A percentile compares a stretch with the other conserved stretches of the same genome.
phyloP scores from a whole-genome alignment of 306 rosid genomes.

The Echinosophora koreensis region DNA sequence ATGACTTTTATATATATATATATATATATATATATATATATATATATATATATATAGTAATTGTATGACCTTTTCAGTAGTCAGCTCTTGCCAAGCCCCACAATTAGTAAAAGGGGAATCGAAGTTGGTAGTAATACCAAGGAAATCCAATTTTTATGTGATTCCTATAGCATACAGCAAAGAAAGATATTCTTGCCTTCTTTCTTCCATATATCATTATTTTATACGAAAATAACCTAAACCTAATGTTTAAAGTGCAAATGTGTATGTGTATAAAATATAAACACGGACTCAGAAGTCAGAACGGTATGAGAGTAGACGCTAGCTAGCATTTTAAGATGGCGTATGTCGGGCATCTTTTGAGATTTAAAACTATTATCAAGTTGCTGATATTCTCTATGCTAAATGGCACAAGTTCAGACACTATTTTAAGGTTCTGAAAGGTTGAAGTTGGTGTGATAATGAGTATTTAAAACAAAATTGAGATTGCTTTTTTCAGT shows the following conservation, averaged over 20 bases:
- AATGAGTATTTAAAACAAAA: conserved; percentile 27
- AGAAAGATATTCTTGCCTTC: conserved; percentile 4
- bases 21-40: no score
- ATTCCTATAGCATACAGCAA: conserved; percentile 11
- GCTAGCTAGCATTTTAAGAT: conserved; percentile 11
- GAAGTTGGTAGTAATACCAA: not conserved
- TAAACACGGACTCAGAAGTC: no score
- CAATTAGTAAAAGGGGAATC: conserved; percentile 38
- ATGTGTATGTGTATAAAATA: not conserved
- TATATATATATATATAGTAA: no score
- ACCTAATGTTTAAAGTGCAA: not conserved
- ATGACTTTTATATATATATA: no score
- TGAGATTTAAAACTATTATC: conserved; percentile 35
- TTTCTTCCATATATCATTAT: not conserved
- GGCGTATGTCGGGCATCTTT: conserved; percentile 52
- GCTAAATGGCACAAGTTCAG: conserved; percentile 38
- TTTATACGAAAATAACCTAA: conserved; percentile 12
- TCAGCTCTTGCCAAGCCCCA: conserved; percentile 48
- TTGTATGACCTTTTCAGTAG: conserved; percentile 1
- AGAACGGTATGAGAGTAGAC: conserved; percentile 18
- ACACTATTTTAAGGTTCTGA: conserved; percentile 29
- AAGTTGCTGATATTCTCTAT: conserved; percentile 55
- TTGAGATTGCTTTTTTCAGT: conserved; percentile 23
- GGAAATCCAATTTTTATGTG: conserved; percentile 11
- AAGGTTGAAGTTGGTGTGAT: conserved; percentile 18